Evolutionary conservation across 2,329 filamentous ascomycete genomes (phyloP).

Genomic region (Botrytis byssoidea): DNA sequence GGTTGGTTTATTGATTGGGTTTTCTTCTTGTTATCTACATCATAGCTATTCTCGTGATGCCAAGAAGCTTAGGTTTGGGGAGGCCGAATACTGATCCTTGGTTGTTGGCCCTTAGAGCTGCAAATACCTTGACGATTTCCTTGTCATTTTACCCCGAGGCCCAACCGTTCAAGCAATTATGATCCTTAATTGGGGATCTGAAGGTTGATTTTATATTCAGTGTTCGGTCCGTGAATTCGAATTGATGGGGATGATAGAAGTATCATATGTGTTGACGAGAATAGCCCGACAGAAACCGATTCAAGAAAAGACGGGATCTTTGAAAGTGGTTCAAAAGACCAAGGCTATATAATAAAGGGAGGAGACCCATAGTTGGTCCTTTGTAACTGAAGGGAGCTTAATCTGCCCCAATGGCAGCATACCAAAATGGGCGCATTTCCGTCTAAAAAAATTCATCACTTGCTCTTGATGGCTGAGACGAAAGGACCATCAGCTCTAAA

Average conservation of each 20-base stretch:
- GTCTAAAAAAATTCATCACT: not conserved
- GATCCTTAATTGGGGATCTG: not conserved
- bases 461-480: not conserved
- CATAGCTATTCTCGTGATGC: not conserved
- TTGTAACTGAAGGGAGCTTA: not conserved
- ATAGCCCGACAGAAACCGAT: not conserved
- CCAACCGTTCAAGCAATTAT: not conserved
- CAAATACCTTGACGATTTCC: not conserved
- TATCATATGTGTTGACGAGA: not conserved
- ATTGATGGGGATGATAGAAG: not conserved
- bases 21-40: too few species aligned
- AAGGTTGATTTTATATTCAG: not conserved
- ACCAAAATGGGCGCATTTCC: not conserved
- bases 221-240: not conserved
- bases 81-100: not conserved
- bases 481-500: not conserved
- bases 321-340: not conserved
- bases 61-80: not conserved
- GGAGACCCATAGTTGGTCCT: not conserved
- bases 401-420: not conserved
- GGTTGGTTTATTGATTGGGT: not conserved
- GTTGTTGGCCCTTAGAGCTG: not conserved
- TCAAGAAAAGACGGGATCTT: not conserved
- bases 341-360: not conserved
- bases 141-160: not conserved